These are phyloP conservation scores for Acacia concinna DNA, from an alignment of 331 rosid genomes.

Conservation along the genomic window DNA sequence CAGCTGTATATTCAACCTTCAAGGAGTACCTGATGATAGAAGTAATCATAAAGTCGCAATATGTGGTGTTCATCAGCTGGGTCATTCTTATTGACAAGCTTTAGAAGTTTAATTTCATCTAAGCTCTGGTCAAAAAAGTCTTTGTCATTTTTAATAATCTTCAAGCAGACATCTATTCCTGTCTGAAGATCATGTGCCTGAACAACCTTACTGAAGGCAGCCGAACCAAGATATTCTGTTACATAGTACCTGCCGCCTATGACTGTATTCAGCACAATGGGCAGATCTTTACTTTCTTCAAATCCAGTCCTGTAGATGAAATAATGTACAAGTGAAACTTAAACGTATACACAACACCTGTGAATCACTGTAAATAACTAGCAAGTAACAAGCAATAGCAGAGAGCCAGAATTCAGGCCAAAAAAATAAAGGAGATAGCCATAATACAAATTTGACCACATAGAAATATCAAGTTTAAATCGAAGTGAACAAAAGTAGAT, in stretches of 20 bases:
- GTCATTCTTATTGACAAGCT: constrained; percentile 92
- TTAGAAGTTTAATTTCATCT: constrained; percentile 94
- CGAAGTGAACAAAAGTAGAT: background rate
- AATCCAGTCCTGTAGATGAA: constrained; percentile 88
- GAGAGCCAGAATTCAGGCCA: background rate
- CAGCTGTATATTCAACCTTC: background rate
- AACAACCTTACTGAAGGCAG: constrained; percentile 94
- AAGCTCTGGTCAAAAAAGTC: constrained; percentile 97
- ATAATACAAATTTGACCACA: constrained; percentile 9
- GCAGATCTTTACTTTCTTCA: constrained; percentile 94
- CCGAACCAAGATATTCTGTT: constrained; percentile 94
- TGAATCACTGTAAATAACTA: constrained; percentile 33
- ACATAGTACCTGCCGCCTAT: constrained; percentile 86
- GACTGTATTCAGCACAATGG: constrained; percentile 76
- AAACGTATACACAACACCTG: constrained; percentile 35
- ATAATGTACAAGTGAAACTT: constrained; percentile 39
- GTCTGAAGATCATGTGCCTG: constrained; percentile 93
- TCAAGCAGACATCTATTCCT: constrained; percentile 91
- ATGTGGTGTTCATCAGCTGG: constrained; percentile 77
- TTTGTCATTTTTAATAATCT: constrained; percentile 96
- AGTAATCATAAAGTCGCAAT: constrained; percentile 92
- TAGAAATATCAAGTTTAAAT: constrained; percentile 11
- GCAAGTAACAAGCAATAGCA: background rate
- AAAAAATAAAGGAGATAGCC: background rate
- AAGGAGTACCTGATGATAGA: constrained; percentile 82